A percentile compares a stretch with the other conserved stretches of the same genome.
Evolutionary conservation across 495 filamentous ascomycete genomes (phyloP).

Genomic region (Hypoxylon trugodes): DNA sequence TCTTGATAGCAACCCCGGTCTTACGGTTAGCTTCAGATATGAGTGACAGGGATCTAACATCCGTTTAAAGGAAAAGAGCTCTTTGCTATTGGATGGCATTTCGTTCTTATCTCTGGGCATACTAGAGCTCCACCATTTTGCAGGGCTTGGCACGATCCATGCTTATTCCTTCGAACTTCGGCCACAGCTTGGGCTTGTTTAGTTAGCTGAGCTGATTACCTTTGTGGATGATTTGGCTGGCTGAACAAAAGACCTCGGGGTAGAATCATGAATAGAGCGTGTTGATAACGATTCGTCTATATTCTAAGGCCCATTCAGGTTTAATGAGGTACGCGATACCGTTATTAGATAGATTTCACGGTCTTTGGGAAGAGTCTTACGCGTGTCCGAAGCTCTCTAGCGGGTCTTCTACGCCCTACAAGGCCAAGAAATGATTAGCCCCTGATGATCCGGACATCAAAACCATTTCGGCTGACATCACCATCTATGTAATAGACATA

Average conservation of each 20-base stretch:
- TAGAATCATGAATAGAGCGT: no score
- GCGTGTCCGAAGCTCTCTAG: constrained; percentile 6
- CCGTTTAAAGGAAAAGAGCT: constrained; percentile 16
- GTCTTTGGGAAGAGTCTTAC: constrained; percentile 1
- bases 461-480: constrained; percentile 4
- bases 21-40: constrained; percentile 33
- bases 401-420: constrained; percentile 32
- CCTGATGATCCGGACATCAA: constrained; percentile 5
- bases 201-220: constrained; percentile 5
- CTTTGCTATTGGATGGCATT: constrained; percentile 16
- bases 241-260: constrained; percentile 1
- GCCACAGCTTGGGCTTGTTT: neutral
- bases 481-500: neutral
- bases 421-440: constrained; percentile 28
- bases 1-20: constrained; percentile 30
- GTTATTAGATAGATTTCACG: no score
- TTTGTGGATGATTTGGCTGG: constrained; percentile 9
- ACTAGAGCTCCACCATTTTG: constrained; percentile 27
- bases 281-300: no score
- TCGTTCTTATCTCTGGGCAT: constrained; percentile 40
- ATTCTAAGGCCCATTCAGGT: no score
- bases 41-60: constrained; percentile 14
- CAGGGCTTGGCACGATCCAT: constrained; percentile 31
- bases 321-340: neutral
- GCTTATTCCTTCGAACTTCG: constrained; percentile 20